Evolutionary conservation across 2,329 filamentous ascomycete genomes (phyloP).

Genomic region (Cercospora brassicicola): DNA sequence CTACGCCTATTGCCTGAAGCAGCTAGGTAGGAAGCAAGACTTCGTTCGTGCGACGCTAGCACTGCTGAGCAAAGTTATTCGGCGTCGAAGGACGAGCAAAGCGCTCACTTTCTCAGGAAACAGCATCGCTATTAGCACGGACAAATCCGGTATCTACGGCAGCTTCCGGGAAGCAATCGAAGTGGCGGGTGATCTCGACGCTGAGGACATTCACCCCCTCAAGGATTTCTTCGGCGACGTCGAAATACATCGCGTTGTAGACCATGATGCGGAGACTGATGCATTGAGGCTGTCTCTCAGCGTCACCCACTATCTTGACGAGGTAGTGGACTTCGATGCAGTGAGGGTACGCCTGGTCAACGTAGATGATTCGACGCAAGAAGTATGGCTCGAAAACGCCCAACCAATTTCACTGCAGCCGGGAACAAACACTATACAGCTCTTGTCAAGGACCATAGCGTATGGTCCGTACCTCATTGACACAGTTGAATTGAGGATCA

Average conservation of each 20-base stretch:
- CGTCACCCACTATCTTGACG: conserved; percentile 70
- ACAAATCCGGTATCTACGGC: conserved; percentile 41
- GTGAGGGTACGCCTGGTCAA: conserved; percentile 65
- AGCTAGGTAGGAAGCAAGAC: conserved; percentile 73
- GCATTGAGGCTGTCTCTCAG: conserved; percentile 70
- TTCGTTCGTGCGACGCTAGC: conserved; percentile 75
- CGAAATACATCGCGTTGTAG: conserved; percentile 65
- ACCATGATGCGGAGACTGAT: conserved; percentile 70
- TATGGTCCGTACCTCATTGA: conserved; percentile 75
- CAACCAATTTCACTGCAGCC: conserved; percentile 53
- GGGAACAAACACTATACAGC: conserved; percentile 55
- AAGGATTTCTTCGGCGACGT: conserved; percentile 72
- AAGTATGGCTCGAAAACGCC: conserved; percentile 64
- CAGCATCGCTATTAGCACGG: conserved; percentile 32
- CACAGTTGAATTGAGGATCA: conserved; percentile 64
- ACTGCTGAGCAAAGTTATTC: conserved; percentile 66
- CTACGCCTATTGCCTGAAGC: conserved; percentile 78
- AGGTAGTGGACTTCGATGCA: conserved; percentile 65
- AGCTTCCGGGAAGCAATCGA: conserved; percentile 48
- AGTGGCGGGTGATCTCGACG: conserved; percentile 52
- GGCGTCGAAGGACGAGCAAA: conserved; percentile 42
- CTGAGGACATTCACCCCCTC: conserved; percentile 68
- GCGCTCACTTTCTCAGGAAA: background rate
- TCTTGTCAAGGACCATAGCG: conserved; percentile 58
- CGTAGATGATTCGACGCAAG: conserved; percentile 59